Evolutionary conservation across 2,329 filamentous ascomycete species (phyloP).

Genomic region (Arachnopeziza araneosa): DNA sequence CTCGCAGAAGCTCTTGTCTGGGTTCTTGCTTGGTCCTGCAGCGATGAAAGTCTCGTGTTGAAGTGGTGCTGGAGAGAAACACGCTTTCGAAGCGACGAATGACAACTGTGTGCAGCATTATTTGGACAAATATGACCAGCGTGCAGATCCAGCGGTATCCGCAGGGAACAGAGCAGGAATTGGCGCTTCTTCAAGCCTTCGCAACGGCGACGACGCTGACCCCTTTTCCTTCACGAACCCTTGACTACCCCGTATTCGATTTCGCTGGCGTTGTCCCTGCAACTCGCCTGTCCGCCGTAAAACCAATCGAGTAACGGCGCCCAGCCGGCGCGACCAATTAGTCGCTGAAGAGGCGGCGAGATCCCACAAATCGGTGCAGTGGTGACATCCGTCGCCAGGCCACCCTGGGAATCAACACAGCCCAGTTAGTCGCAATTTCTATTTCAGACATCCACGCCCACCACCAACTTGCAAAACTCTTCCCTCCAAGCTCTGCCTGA

Average conservation of each 20-base stretch:
- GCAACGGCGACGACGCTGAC: neutral
- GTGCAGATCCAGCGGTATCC: neutral
- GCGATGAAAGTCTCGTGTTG: too few relatives aligned
- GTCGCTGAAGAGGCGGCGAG: neutral
- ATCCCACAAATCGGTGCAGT: neutral
- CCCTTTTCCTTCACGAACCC: neutral
- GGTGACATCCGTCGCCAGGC: neutral
- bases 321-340: neutral
- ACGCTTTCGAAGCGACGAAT: too few relatives aligned
- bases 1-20: too few relatives aligned
- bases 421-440: neutral
- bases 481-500: neutral
- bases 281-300: neutral
- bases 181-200: neutral
- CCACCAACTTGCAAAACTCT: neutral
- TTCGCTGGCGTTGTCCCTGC: neutral
- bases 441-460: neutral
- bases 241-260: neutral
- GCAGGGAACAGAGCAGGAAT: neutral
- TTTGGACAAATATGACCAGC: neutral
- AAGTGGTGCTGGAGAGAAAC: too few relatives aligned
- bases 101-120: too few relatives aligned
- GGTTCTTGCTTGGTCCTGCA: too few relatives aligned
- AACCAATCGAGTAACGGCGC: neutral
- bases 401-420: neutral